Evolutionary conservation across 2,329 filamentous ascomycete species (phyloP).

Genomic region (Macroventuria anomochaeta): DNA sequence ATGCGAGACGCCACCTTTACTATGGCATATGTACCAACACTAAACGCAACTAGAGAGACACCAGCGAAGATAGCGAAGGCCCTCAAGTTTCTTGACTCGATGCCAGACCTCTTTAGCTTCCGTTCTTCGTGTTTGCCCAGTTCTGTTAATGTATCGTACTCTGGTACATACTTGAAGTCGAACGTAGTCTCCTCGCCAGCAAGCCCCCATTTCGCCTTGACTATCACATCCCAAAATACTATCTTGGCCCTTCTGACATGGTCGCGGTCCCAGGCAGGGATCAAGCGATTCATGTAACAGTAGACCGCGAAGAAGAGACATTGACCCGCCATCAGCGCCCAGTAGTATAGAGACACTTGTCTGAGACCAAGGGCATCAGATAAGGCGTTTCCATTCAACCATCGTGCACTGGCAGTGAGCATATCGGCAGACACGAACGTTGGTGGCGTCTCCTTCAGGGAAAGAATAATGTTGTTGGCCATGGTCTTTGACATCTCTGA

Average conservation of each 20-base stretch:
- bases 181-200: slow-evolving; percentile 67
- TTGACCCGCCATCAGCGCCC: slow-evolving; percentile 66
- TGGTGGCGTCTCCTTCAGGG: slow-evolving; percentile 70
- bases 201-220: slow-evolving; percentile 69
- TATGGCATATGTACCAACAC: slow-evolving; percentile 31
- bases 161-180: slow-evolving; percentile 73
- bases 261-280: slow-evolving; percentile 57
- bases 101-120: slow-evolving; percentile 43
- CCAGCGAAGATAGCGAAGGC: slow-evolving; percentile 52
- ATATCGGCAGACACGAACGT: slow-evolving; percentile 70
- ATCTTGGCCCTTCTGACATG: slow-evolving; percentile 61
- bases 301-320: slow-evolving; percentile 68
- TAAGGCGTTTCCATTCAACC: slow-evolving; percentile 72
- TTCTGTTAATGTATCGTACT: slow-evolving; percentile 58
- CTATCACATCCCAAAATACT: slow-evolving; percentile 65
- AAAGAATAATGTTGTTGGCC: slow-evolving; percentile 76
- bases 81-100: slow-evolving; percentile 58
- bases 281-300: slow-evolving; percentile 59
- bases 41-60: slow-evolving; percentile 40
- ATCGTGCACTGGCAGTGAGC: slow-evolving; percentile 70
- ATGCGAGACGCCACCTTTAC: slow-evolving; percentile 36
- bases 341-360: slow-evolving; percentile 64
- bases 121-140: slow-evolving; percentile 53
- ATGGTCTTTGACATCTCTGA: slow-evolving; percentile 67
- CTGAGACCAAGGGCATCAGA: slow-evolving; percentile 66